Evolutionary conservation across 192 early-diverging fungal genomes (phyloP).

Genomic region (Dimargaris xerosporica): DNA sequence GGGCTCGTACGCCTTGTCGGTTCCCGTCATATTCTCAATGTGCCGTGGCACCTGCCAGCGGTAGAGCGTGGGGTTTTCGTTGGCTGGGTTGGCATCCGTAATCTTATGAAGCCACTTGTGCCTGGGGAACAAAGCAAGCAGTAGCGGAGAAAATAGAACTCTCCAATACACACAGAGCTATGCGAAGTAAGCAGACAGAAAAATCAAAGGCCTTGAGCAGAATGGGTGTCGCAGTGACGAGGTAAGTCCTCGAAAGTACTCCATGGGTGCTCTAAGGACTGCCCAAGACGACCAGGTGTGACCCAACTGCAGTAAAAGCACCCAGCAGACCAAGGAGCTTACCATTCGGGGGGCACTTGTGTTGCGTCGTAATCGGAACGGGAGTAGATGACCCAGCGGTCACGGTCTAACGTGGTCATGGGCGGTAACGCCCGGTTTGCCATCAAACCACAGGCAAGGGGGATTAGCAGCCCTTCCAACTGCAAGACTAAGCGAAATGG

Average conservation of each 20-base stretch:
- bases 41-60: conserved; percentile 24
- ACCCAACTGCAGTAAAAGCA: no score
- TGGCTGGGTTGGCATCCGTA: conserved; percentile 24
- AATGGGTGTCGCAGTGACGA: no score
- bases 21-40: conserved; percentile 28
- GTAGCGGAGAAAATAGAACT: not conserved
- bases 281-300: no score
- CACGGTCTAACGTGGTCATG: conserved; percentile 33
- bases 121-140: not conserved
- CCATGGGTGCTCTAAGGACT: no score
- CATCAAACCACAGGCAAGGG: no score
- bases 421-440: no score
- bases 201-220: no score
- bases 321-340: not conserved
- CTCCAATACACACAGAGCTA: no score
- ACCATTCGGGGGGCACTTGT: conserved; percentile 62
- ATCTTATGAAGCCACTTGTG: conserved; percentile 31
- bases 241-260: no score
- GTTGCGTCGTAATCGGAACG: conserved; percentile 37
- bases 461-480: no score
- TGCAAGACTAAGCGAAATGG: no score
- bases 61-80: conserved; percentile 22
- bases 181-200: no score
- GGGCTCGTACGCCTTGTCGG: conserved; percentile 24
- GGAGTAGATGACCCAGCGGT: conserved; percentile 59